Evolutionary conservation across 2,329 filamentous ascomycete species (phyloP), one percentile per base, ranked within the genome.

Genomic region (Diplodia intermedia): DNA sequence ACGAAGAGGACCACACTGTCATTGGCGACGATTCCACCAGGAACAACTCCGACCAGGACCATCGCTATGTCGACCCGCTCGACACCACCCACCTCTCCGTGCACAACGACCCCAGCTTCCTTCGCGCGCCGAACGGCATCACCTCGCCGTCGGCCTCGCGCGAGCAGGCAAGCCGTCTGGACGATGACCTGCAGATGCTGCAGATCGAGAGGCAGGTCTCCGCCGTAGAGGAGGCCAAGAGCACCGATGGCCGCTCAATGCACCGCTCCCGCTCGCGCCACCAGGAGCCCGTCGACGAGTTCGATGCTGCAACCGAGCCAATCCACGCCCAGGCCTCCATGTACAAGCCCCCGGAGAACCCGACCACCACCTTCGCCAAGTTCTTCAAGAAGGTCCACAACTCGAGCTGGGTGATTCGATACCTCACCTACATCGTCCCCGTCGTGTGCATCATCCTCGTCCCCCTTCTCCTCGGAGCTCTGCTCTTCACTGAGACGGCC

Each of bases 391-490:
- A 82, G 74, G 77, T 89, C 67, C 91, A 89, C 76, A 83, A 84
- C 68, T 91, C 87, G 1, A 90, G 86, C 71, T 88, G 88, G 71
- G 76, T 91, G 40, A 78, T 92, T 60, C 85, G 91, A 55, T 93
- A 91, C 75, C 85, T 92, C 72, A 86, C 87, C 26, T 93, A 93
- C 75, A 91, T 92, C 71, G 80, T 85, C 1, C 91, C 91, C 0
- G 68, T 92, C 12, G 85, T 87, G 2, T 71, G 88, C 14, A 77
- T 93, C 5, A 81, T 93, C 5, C 81, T 92, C 49, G 87, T 92
- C 56, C 91, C 91, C 0, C 78, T 92, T 50, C 80, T 93, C 6
- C 78, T 93, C 26, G 90, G 90, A 6, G 85, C 84, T 1, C 79
- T 91, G 20, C 70, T 86, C 1, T 90, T 85, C 70, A 81, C 82